Evolutionary conservation across 192 early-diverging fungal genomes (phyloP).

Genomic region (Gonapodya prolifera): DNA sequence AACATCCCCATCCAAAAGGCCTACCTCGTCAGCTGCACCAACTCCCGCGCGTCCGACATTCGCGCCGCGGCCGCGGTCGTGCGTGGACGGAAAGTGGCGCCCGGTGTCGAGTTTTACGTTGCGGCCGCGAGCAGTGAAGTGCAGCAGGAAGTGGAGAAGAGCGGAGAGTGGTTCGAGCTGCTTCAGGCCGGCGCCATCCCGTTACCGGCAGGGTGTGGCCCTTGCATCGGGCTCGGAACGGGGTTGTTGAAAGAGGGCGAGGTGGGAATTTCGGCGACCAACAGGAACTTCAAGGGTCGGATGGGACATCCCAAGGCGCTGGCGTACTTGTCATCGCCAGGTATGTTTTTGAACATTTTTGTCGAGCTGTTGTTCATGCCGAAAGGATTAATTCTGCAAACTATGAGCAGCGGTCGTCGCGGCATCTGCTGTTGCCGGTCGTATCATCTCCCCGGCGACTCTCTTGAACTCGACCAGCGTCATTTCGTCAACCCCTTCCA

Average conservation of each 20-base stretch:
- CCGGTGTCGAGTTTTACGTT: conserved; percentile 84
- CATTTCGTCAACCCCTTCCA: neutral
- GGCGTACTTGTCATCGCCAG: conserved; percentile 87
- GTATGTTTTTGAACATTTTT: conserved; percentile 15
- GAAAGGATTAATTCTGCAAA: neutral
- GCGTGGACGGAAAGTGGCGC: conserved; percentile 37
- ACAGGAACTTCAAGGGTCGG: conserved; percentile 97
- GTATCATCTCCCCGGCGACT: conserved; percentile 49
- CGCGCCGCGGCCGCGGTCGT: conserved; percentile 70
- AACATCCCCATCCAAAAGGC: conserved; percentile 86
- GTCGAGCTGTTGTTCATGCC: neutral
- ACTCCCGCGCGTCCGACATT: conserved; percentile 83
- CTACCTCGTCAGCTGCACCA: conserved; percentile 91
- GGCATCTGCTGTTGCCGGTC: conserved; percentile 78
- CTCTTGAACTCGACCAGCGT: neutral
- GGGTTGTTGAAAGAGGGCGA: conserved; percentile 92
- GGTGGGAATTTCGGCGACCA: conserved; percentile 97
- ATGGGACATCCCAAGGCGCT: conserved; percentile 90
- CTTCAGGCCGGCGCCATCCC: conserved; percentile 78
- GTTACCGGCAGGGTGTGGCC: conserved; percentile 92
- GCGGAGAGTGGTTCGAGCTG: conserved; percentile 79
- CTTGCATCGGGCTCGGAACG: conserved; percentile 85
- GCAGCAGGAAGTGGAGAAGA: conserved; percentile 65
- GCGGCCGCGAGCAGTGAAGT: conserved; percentile 90
- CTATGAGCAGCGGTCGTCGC: conserved; percentile 67